Conservation (phyloP, 2,329 filamentous ascomycete species). For the Fusarium xyrophilum region DNA sequence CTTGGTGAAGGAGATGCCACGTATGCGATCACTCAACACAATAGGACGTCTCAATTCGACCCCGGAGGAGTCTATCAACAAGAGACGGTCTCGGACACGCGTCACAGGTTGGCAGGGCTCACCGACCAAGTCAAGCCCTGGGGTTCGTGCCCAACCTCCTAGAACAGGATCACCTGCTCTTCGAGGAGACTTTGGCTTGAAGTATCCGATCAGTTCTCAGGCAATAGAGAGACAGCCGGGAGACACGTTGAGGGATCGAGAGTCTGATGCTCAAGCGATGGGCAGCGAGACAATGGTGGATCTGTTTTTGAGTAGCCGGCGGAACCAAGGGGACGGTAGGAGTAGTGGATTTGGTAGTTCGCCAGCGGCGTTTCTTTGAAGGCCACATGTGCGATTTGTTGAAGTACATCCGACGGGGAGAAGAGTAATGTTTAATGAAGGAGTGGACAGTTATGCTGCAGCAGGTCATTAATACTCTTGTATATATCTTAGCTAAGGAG, state of each 20-base stretch:
- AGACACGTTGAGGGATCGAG: not conserved
- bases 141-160: conserved; percentile 20
- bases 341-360: conserved; percentile 40
- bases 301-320: conserved; percentile 58
- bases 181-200: not conserved
- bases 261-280: conserved; percentile 46
- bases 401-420: not conserved
- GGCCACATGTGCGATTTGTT: not conserved
- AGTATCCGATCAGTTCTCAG: conserved; percentile 1
- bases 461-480: conserved; percentile 4
- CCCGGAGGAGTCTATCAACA: conserved; percentile 28
- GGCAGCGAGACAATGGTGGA: conserved; percentile 63
- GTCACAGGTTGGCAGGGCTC: conserved; percentile 29
- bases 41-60: conserved; percentile 25
- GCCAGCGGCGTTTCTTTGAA: conserved; percentile 45
- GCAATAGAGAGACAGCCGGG: conserved; percentile 5
- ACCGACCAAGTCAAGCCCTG: conserved; percentile 43
- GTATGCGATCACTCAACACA: conserved; percentile 41
- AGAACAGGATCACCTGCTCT: conserved; percentile 10
- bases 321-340: conserved; percentile 51
- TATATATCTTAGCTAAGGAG: conserved; percentile 15
- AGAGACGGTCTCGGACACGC: conserved; percentile 34
- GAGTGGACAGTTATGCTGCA: not conserved
- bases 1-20: conserved; percentile 9
- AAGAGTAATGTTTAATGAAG: not conserved